phyloP scores from a whole-genome alignment of 805 yeast genomes.

The Saccharomycopsis sp. region DNA sequence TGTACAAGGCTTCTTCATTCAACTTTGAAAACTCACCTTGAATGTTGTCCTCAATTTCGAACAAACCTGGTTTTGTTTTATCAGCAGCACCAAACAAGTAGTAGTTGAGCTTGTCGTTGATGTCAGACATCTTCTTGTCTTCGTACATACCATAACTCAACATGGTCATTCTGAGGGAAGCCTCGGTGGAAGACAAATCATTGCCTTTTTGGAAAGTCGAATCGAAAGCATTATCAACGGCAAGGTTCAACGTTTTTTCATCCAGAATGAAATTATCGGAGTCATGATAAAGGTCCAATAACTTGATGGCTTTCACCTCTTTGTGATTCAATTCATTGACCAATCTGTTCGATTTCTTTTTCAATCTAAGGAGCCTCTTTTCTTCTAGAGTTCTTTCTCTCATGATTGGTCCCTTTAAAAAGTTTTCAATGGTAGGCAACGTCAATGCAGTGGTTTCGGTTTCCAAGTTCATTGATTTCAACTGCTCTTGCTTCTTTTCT shows the following conservation, averaged over 20 bases:
- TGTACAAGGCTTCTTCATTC: slow-evolving; percentile 2
- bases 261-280: slow-evolving; percentile 62
- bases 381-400: slow-evolving; percentile 69
- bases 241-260: slow-evolving; percentile 52
- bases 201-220: slow-evolving; percentile 12
- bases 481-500: slow-evolving; percentile 23
- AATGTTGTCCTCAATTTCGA: slow-evolving; percentile 53
- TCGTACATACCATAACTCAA: slow-evolving; percentile 6
- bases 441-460: slow-evolving; percentile 47
- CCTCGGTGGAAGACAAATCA: slow-evolving; percentile 6
- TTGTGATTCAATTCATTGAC: slow-evolving; percentile 42
- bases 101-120: slow-evolving; percentile 15
- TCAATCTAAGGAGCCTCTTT: slow-evolving; percentile 42
- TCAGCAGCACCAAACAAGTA: slow-evolving; percentile 18
- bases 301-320: slow-evolving; percentile 43
- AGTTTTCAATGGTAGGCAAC: slow-evolving; percentile 67
- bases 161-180: slow-evolving; percentile 3
- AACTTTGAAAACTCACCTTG: slow-evolving; percentile 45
- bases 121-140: slow-evolving; percentile 3
- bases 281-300: slow-evolving; percentile 66
- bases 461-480: slow-evolving; percentile 27
- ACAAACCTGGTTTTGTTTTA: slow-evolving; percentile 13
- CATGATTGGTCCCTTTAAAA: slow-evolving; percentile 61
- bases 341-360: slow-evolving; percentile 60
- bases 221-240: slow-evolving; percentile 47